Evolutionary conservation across 495 filamentous ascomycete species (phyloP), one percentile per base, ranked within the genome.

Genomic region (Geoglossum glabrum): DNA sequence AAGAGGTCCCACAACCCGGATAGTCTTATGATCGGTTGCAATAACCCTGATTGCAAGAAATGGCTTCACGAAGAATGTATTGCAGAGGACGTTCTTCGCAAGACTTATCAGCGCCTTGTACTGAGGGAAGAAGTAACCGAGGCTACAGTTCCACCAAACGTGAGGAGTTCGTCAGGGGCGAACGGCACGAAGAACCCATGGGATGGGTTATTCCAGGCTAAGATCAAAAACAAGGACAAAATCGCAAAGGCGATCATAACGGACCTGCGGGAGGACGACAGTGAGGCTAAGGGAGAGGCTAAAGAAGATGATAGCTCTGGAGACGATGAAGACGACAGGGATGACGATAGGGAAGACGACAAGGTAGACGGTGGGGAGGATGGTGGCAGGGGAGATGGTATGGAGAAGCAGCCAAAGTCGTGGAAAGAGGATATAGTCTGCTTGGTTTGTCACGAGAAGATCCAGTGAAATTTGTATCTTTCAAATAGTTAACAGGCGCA

Each of bases 1-100:
- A 71, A 74, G 30, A 71, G 69, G 1, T 79, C 80, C 40, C 78
- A 76, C 61, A 82, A 85, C 60, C 82, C 82, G 1, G 81, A 84
- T 52, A 74, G 76, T 17, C 59, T 72, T 10, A 67, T 84, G 54
- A 69, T 81, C 34, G 73, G 75, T 33, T 86, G 82, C 68, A 72
- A 72, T 25, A 72, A 73, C 47, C 61, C 73, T 6, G 57, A 64
- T 3, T 86, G 82, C 65, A 74, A 74, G 58, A 75, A 73, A 56
- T 84, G 82, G 82, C 71, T 84, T 25, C 82, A 86, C 57, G 73
- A 76, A 28, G 68, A 77, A 26, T 85, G 82, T 63, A 67, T 86
- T 28, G 65, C 77, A 36, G 72, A 78, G 23, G 69, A 74, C 3
- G 73, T 72, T 17, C 69, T 83, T 46, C 57, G 63, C 43, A 67